phyloP scores from a whole-genome alignment of 2,329 filamentous ascomycete species.

The Aspergillus sp. region DNA sequence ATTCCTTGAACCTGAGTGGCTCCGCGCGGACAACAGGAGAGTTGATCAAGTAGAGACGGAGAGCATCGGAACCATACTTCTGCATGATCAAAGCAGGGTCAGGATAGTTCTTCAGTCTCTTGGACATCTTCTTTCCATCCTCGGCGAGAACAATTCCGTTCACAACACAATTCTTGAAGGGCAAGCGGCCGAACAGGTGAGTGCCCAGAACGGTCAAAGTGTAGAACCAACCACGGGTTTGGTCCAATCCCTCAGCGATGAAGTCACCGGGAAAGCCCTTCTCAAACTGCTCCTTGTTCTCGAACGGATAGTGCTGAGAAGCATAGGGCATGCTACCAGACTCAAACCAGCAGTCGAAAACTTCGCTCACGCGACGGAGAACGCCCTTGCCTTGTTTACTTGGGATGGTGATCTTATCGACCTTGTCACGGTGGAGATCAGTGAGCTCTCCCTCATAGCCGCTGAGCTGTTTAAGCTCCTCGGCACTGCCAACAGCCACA shows the following conservation, averaged over 20 bases:
- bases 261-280: slow-evolving; percentile 87
- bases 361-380: slow-evolving; percentile 78
- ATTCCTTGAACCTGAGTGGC: slow-evolving; percentile 85
- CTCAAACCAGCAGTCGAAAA: slow-evolving; percentile 97
- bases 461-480: slow-evolving; percentile 79
- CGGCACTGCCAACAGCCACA: slow-evolving; percentile 79
- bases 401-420: slow-evolving; percentile 91
- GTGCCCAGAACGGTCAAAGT: slow-evolving; percentile 85
- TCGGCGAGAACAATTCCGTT: slow-evolving; percentile 92
- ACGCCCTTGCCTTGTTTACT: slow-evolving; percentile 81
- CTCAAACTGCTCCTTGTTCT: slow-evolving; percentile 78
- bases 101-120: slow-evolving; percentile 93
- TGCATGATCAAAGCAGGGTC: slow-evolving; percentile 80
- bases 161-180: slow-evolving; percentile 95
- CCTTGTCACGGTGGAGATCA: slow-evolving; percentile 87
- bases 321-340: slow-evolving; percentile 95
- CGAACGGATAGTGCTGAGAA: slow-evolving; percentile 87
- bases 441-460: slow-evolving; percentile 80
- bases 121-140: slow-evolving; percentile 98
- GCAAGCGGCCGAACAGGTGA: slow-evolving; percentile 77
- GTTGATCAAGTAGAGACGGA: slow-evolving; percentile 94
- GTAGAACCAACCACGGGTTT: slow-evolving; percentile 97
- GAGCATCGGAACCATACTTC: slow-evolving; percentile 85
- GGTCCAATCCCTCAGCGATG: slow-evolving; percentile 88
- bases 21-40: slow-evolving; percentile 92